Percentiles rank a stretch among this genome's conserved stretches.
phyloP scores from a whole-genome alignment of 306 rosid species.

The Cicer yamashitae region DNA sequence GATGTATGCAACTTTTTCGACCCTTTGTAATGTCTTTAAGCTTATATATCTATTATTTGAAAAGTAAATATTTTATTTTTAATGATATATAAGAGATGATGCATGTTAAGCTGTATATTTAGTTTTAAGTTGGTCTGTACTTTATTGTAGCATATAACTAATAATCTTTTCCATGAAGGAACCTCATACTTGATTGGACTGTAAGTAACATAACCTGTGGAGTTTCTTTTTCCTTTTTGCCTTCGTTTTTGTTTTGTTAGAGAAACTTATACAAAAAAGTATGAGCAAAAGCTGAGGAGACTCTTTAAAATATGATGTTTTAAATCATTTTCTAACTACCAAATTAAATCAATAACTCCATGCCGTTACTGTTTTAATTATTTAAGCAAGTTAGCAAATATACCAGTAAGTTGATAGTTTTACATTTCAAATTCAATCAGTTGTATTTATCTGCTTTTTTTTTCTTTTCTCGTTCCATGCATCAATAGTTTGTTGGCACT shows the following conservation, averaged over 20 bases:
- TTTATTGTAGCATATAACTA: constrained; percentile 32
- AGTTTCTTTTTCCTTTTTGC: constrained; percentile 17
- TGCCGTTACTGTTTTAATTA: constrained; percentile 8
- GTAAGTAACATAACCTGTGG: constrained; percentile 20
- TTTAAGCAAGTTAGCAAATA: background rate
- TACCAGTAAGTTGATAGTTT: constrained; percentile 7
- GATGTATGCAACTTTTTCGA: constrained; percentile 53
- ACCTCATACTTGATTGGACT: constrained; percentile 31
- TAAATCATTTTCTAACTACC: constrained; percentile 9
- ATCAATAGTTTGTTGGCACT: constrained; percentile 79
- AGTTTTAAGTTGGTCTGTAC: constrained; percentile 17
- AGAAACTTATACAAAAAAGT: background rate
- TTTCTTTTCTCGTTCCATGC: constrained; percentile 10
- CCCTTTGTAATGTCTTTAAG: constrained; percentile 10
- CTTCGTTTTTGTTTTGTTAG: constrained; percentile 2
- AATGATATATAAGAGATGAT: background rate
- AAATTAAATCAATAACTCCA: constrained; percentile 32
- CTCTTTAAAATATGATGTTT: constrained; percentile 13
- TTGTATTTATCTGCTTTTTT: constrained; percentile 25
- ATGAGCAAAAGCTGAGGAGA: background rate
- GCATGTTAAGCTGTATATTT: constrained; percentile 9
- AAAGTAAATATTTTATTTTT: background rate
- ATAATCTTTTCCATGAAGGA: constrained; percentile 2
- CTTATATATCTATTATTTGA: constrained; percentile 1
- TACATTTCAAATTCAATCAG: constrained; percentile 17